phyloP scores from a whole-genome alignment of 345 rosid genomes.

The Eucalyptus pauciflora region DNA sequence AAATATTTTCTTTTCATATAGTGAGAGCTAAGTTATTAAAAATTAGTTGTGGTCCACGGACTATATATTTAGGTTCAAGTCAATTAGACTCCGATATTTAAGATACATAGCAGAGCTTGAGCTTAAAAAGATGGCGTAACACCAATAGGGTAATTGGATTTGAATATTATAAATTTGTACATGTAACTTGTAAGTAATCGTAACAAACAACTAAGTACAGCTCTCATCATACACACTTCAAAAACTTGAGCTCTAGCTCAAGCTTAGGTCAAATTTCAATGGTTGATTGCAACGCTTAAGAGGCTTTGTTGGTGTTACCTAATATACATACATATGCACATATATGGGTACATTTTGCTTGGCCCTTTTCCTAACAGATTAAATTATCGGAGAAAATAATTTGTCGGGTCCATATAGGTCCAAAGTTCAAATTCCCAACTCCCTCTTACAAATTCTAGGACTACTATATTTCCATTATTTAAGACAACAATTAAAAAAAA shows the following conservation, averaged over 20 bases:
- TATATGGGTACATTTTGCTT: neutral
- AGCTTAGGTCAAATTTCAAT: neutral
- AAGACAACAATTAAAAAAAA: neutral
- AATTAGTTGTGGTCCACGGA: neutral
- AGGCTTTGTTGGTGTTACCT: neutral
- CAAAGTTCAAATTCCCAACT: accelerated
- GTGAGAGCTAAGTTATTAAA: neutral
- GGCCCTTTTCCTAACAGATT: neutral
- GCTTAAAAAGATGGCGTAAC: neutral
- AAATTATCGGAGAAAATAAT: neutral
- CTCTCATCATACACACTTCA: too few relatives aligned
- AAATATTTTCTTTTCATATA: neutral
- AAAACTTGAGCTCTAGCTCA: too few relatives aligned
- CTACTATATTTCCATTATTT: neutral
- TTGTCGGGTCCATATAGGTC: neutral
- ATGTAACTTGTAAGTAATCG: neutral
- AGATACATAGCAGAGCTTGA: neutral
- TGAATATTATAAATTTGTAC: neutral
- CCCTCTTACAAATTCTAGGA: neutral
- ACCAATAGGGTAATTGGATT: neutral
- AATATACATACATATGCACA: neutral
- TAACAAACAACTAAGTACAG: neutral
- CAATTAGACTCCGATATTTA: neutral
- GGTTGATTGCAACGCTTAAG: neutral
- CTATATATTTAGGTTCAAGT: neutral